Base-by-base conservation (phyloP, 2,329 filamentous ascomycete species). In the Ceratocystis cubensis region DNA sequence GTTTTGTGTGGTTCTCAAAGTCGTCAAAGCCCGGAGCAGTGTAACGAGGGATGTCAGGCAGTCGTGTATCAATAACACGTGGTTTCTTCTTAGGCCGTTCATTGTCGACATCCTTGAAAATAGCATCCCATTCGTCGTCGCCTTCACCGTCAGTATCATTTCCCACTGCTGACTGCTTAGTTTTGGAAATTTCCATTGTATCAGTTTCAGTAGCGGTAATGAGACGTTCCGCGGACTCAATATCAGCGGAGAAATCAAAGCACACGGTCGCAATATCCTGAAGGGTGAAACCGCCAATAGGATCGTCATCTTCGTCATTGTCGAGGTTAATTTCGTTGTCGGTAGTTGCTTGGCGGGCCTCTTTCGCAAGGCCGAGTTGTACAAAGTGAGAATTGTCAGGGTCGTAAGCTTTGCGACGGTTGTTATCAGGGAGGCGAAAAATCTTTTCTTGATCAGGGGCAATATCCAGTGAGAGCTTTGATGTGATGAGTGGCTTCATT, bases 381-480 rank as follows among this genome's bases (percentile, higher is more conserved):
- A 68, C 53, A 10, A 64, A 66, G 28, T 64, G 57, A 3, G 64
- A 66, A 6, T 50, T 73, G 41, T 82, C 78, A 2, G 75, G 75
- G 33, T 82, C 78, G 61, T 83, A 78, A 28, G 85, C 75, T 30
- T 82, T 82, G 68, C 84, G 80, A 4, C 65, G 64, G 61, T 84
- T 82, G 46, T 45, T 62, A n/a, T 48, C 64, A 5, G 65, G 61
- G n/a, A 93, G 84, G 66, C 86, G 85, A 74, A 97, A 99, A 30
- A 83, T 80, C 71, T 91, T 91, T 74, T 96, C 90, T 70, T 96
- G 89, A 71, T 97, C 94, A 61, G 84, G 82, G 2, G 89, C 88
- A 44, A 97, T 79, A 69, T 99, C 94, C 15, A 99, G 80, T 69
- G 85, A 91, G 66, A 96, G 81, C 75, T 99, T 99, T 22, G 88